Base-by-base conservation (phyloP, 2,329 filamentous ascomycete species). In the Knoxdaviesia proteae region DNA sequence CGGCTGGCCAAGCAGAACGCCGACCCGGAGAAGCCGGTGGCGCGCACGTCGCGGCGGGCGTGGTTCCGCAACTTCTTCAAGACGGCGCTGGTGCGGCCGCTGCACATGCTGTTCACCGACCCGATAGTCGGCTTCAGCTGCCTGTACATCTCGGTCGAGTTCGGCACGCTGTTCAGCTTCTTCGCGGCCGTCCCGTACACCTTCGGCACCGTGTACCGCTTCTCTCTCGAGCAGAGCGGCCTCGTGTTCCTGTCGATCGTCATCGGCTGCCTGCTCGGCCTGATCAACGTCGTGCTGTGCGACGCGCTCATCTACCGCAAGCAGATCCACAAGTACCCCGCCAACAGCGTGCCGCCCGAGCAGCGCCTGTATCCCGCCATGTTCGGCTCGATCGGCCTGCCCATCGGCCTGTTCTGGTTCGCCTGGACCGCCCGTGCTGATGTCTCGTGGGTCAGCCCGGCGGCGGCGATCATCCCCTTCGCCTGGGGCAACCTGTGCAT, bases 51-150 rank as follows among this genome's bases (percentile, higher is more conserved):
- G 32, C 39, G 33, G 36, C 41, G 8, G 29, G 39, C 29, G 36
- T 54, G 50, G 4, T 38, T 61, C 31, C 49, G 48, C 20, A 11
- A 47, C 1, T 66, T 69, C 45, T 46, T 64, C 3, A 55, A 61
- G 0, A 54, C 62, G 1, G 61, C 64, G 2, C 52, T 71, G 1
- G 46, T 69, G 10, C 60, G 70, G 7, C 72, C 72, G 0, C 11
- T 75, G 1, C 62, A 65, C 38, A 74, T 81, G 62, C 60, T 80
- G 6, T 51, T 74, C 36, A 65, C 67, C 1, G 76, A 80, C 49
- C 74, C 75, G 3, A 76, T 80, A 35, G 68, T 78, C 2, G 65
- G 67, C 7, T 71, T 75, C 43, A 54, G 64, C 35, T 64, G 61
- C 37, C 50, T 72, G 0, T 72, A 71, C 48, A 59, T 65, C 0